Conservation (phyloP, 2,329 filamentous ascomycete genomes). For the Allantophomopsis cytisporea region DNA sequence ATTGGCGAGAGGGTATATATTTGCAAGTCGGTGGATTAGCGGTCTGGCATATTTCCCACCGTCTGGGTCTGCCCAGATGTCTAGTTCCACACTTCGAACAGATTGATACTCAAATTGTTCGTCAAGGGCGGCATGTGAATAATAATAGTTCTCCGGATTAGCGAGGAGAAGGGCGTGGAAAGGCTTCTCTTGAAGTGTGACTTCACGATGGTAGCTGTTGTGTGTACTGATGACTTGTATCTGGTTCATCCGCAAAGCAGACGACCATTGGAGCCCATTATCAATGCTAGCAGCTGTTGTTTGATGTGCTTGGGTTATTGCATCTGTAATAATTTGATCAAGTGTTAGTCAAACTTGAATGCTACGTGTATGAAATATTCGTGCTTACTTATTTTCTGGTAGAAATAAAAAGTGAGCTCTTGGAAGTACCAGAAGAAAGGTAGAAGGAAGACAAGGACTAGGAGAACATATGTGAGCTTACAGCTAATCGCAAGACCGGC, state of each 20-base stretch:
- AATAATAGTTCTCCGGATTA: constrained; percentile 27
- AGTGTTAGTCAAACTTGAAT: no score
- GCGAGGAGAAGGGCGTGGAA: constrained; percentile 8
- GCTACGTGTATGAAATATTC: no score
- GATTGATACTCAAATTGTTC: constrained; percentile 30
- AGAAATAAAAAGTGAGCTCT: no score
- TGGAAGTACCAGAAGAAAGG: no score
- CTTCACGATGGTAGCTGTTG: constrained; percentile 35
- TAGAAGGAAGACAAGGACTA: no score
- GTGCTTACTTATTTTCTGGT: no score
- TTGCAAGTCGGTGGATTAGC: not conserved
- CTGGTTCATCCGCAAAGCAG: constrained; percentile 31
- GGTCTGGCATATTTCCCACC: constrained; percentile 28
- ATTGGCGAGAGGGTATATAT: not conserved
- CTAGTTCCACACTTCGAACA: constrained; percentile 32
- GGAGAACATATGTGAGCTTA: no score
- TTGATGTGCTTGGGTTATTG: no score
- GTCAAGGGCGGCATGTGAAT: constrained; percentile 29
- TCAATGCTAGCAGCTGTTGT: no score
- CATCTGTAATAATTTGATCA: no score
- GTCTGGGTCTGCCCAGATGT: constrained; percentile 31
- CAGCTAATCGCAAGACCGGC: no score
- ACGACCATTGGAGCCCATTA: constrained; percentile 11
- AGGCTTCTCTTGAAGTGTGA: constrained; percentile 23
- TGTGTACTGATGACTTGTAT: constrained; percentile 36